Evolutionary conservation across 2,329 filamentous ascomycete species (phyloP).

Genomic region (Onygena corvina): DNA sequence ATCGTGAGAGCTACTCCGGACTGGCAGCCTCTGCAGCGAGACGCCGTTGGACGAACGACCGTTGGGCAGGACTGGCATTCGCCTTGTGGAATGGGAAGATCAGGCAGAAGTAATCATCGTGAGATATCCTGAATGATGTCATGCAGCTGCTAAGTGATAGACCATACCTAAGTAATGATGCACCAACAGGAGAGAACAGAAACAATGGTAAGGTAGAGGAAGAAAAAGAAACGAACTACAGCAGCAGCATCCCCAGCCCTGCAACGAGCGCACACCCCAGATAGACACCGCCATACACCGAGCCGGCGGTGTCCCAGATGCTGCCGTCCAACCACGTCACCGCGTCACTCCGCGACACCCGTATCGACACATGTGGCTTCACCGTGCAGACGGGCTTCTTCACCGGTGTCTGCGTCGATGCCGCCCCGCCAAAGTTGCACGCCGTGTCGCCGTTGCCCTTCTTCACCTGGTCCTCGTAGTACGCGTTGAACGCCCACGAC

Average conservation of each 20-base stretch:
- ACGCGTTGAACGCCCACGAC: slow-evolving; percentile 35
- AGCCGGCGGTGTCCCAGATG: slow-evolving; percentile 32
- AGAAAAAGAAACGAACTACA: slow-evolving; percentile 24
- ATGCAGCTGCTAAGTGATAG: too few species aligned
- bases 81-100: too few species aligned
- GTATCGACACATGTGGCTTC: slow-evolving; percentile 21
- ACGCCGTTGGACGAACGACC: too few species aligned
- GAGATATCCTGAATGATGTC: too few species aligned
- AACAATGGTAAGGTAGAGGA: not conserved
- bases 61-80: too few species aligned
- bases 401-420: slow-evolving; percentile 22
- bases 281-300: slow-evolving; percentile 26
- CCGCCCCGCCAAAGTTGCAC: slow-evolving; percentile 35
- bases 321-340: slow-evolving; percentile 23
- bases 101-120: too few species aligned
- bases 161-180: too few species aligned
- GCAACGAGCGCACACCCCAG: slow-evolving; percentile 33
- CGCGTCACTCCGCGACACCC: slow-evolving; percentile 19
- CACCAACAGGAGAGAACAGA: too few species aligned
- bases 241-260: slow-evolving; percentile 37
- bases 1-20: too few species aligned
- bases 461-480: slow-evolving; percentile 31
- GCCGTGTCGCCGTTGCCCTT: slow-evolving; percentile 26
- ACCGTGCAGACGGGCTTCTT: slow-evolving; percentile 21
- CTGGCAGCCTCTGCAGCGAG: too few species aligned